Conservation (phyloP, 805 yeast species). For the Metschnikowia lachancei region DNA sequence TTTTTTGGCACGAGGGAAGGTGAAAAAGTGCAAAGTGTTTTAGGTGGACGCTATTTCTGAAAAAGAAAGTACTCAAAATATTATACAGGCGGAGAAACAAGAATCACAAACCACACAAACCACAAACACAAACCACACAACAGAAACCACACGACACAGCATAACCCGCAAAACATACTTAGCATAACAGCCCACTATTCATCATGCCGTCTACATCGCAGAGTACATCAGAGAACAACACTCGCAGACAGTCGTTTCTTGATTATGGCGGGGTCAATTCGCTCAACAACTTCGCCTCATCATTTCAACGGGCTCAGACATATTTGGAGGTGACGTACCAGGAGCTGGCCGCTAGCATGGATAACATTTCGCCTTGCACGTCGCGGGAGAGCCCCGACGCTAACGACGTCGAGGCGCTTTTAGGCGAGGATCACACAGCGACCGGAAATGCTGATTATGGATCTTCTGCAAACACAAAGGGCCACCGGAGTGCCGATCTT, state of each 20-base stretch:
- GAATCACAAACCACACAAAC: too few relatives aligned
- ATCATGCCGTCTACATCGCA: not conserved
- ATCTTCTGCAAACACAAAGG: not conserved
- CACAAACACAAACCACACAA: too few relatives aligned
- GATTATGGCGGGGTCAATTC: constrained; percentile 39
- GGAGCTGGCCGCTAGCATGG: not conserved
- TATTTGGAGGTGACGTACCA: constrained; percentile 11
- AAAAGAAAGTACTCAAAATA: too few relatives aligned
- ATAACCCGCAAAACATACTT: too few relatives aligned
- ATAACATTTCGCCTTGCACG: constrained; percentile 19
- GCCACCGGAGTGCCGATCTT: not conserved
- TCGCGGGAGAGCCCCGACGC: constrained; percentile 5
- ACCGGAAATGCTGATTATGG: not conserved
- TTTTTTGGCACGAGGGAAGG: too few relatives aligned
- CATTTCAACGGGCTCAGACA: constrained; percentile 37
- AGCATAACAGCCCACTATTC: too few relatives aligned
- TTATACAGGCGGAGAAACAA: too few relatives aligned
- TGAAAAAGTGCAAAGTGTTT: too few relatives aligned
- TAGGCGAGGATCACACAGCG: not conserved
- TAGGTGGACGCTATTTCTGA: too few relatives aligned
- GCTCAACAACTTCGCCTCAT: constrained; percentile 39
- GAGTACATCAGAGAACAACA: not conserved
- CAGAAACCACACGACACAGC: not conserved
- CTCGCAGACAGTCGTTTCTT: constrained; percentile 29
- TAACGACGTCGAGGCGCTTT: not conserved